Evolutionary conservation across 1,284 basidiomycete genomes (phyloP).

Genomic region (Cryptococcus neoformans): DNA sequence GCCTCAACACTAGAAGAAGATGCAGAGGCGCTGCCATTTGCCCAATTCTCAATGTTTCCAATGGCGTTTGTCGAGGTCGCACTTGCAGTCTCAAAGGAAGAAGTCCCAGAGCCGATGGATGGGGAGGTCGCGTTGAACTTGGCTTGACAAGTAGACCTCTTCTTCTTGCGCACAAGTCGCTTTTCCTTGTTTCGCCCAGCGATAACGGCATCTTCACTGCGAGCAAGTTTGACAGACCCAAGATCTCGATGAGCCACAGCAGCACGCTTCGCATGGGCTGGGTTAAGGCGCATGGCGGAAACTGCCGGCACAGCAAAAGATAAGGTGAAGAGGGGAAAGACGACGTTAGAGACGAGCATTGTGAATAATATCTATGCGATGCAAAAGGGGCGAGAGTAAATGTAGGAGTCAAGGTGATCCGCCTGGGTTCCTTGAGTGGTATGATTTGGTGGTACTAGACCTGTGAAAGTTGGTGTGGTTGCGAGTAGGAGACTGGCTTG

Average conservation of each 20-base stretch:
- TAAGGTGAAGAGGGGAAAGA: constrained; percentile 24
- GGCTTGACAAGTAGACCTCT: constrained; percentile 19
- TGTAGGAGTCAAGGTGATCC: constrained; percentile 1
- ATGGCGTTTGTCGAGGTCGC: too few relatives aligned
- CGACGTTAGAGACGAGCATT: not conserved
- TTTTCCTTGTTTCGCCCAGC: constrained; percentile 20
- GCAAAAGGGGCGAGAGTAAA: not conserved
- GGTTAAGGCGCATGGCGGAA: constrained; percentile 8
- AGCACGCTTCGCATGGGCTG: constrained; percentile 5
- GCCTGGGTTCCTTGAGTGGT: constrained; percentile 7
- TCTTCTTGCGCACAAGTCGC: constrained; percentile 21
- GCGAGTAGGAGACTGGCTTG: constrained; percentile 3
- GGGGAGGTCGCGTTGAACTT: constrained; percentile 2
- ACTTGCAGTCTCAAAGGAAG: too few relatives aligned
- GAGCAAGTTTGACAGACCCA: constrained; percentile 4
- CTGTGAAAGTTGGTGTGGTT: constrained; percentile 25
- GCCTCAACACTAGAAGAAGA: too few relatives aligned
- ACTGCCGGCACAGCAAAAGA: constrained; percentile 8
- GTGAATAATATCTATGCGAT: too few relatives aligned
- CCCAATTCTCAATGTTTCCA: too few relatives aligned
- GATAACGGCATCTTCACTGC: constrained; percentile 4
- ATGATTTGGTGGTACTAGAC: constrained; percentile 9
- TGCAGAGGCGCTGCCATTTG: too few relatives aligned
- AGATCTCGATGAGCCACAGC: not conserved
- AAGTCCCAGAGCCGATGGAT: not conserved